phyloP scores from a whole-genome alignment of 2,329 filamentous ascomycete genomes.

The Cytospora piceicola region DNA sequence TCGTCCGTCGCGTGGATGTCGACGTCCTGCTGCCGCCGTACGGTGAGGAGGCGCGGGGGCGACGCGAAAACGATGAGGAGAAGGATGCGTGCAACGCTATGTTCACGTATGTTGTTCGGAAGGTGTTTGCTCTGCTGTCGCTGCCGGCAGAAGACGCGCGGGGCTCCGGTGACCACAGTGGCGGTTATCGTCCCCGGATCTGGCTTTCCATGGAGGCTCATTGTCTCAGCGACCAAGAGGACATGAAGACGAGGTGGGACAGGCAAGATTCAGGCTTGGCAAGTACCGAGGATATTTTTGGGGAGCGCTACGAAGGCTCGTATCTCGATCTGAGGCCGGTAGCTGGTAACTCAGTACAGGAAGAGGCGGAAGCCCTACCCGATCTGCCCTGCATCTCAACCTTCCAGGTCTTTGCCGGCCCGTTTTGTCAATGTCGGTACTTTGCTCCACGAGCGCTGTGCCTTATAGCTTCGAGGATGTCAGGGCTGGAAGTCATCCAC shows the following conservation, averaged over 20 bases:
- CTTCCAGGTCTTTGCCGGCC: no score
- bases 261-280: neutral
- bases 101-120: neutral
- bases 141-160: neutral
- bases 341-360: neutral
- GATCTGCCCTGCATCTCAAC: neutral
- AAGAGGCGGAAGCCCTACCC: neutral
- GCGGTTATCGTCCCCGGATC: no score
- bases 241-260: no score
- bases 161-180: no score
- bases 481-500: neutral
- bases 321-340: neutral
- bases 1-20: neutral
- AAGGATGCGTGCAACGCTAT: neutral
- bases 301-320: neutral
- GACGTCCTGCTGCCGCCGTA: neutral
- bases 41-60: conserved; percentile 2
- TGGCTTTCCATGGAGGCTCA: no score
- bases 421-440: neutral
- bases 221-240: no score
- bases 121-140: neutral
- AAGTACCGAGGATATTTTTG: neutral
- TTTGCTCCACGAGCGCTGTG: conserved; percentile 5
- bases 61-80: neutral
- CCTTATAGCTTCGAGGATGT: conserved; percentile 4